Evolutionary conservation across 257 asterid species (phyloP).

Genomic region (Rauvolfia tetraphylla): DNA sequence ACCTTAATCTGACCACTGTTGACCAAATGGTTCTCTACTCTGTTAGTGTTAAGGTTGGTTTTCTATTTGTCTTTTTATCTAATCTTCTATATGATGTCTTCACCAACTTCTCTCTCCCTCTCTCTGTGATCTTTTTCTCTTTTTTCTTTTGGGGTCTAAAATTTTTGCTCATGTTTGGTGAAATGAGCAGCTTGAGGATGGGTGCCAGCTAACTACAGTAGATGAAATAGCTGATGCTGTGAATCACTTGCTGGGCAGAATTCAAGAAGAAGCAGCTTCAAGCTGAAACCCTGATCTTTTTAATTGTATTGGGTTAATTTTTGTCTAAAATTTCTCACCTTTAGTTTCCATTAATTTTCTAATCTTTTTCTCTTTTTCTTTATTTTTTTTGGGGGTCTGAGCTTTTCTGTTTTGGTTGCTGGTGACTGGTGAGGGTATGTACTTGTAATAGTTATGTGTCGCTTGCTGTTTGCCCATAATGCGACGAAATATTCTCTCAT

Average conservation of each 20-base stretch:
- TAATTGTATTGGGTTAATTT: not conserved
- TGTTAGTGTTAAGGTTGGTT: conserved; percentile 37
- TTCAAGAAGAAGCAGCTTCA: conserved; percentile 35
- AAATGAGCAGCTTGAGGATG: conserved; percentile 39
- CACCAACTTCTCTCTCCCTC: not conserved
- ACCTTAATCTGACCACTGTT: conserved; percentile 41
- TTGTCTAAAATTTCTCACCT: conserved; percentile 6
- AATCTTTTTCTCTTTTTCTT: not conserved
- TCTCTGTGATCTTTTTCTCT: not conserved
- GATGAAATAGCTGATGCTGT: conserved; percentile 50
- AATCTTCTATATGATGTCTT: not conserved
- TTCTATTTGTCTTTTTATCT: not conserved
- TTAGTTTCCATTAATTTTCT: not conserved
- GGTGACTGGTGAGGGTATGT: not conserved
- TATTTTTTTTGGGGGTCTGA: not conserved
- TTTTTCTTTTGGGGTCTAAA: not conserved
- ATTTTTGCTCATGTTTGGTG: not conserved
- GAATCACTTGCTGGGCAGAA: conserved; percentile 35
- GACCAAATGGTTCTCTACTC: conserved; percentile 43
- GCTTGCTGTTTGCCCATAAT: conserved; percentile 21
- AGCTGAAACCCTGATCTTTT: conserved; percentile 12
- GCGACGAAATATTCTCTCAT: conserved; percentile 24
- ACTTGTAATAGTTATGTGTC: conserved; percentile 18
- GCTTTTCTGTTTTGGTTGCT: not conserved
- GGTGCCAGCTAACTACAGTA: conserved; percentile 41